Evolutionary conservation across 495 filamentous ascomycete species (phyloP).

Genomic region (Penicillium egyptiacum): DNA sequence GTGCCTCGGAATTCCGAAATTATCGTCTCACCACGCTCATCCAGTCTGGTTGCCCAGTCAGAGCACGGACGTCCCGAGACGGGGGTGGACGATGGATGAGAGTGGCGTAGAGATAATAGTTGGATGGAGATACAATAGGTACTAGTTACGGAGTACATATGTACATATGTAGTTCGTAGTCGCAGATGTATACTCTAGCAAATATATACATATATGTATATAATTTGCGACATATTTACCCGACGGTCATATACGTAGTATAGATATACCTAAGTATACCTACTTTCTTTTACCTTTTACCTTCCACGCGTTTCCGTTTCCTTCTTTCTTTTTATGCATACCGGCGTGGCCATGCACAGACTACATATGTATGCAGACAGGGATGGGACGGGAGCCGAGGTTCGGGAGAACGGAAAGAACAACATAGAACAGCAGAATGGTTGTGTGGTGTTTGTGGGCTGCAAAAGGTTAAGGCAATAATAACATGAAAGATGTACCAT

Average conservation of each 20-base stretch:
- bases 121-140: not conserved
- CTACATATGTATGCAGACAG: not conserved
- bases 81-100: not conserved
- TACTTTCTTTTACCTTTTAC: not conserved
- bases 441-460: not conserved
- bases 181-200: not conserved
- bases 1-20: slow-evolving; percentile 20
- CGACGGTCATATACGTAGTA: not conserved
- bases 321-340: not conserved
- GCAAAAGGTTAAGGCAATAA: not conserved
- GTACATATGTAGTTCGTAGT: not conserved
- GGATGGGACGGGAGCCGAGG: not conserved
- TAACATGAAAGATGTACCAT: not conserved
- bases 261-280: not conserved
- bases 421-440: not conserved
- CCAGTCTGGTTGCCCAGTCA: slow-evolving; percentile 9
- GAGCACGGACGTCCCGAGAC: slow-evolving; percentile 6
- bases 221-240: not conserved
- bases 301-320: not conserved
- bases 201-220: not conserved
- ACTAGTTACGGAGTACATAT: not conserved
- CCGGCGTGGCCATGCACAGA: not conserved
- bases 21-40: slow-evolving; percentile 13
- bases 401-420: not conserved
- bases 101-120: not conserved